These are phyloP conservation scores for Zygosaccharomyces sapae DNA, from an alignment of 1,139 yeast genomes.

Conservation along the genomic window DNA sequence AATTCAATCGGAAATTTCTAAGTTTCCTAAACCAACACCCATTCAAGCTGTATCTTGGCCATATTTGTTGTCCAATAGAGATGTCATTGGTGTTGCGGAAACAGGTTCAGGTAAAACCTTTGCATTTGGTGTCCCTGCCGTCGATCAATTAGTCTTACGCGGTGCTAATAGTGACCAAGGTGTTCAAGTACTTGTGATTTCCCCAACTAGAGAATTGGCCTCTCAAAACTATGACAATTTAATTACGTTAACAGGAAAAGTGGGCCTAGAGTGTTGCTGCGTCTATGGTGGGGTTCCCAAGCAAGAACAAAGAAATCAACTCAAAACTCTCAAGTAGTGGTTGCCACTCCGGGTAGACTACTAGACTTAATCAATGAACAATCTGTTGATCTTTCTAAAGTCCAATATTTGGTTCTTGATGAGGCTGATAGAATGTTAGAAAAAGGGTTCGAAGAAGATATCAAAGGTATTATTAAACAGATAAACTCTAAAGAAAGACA, in stretches of 20 bases:
- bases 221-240: slow-evolving; percentile 88
- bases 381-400: slow-evolving; percentile 61
- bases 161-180: slow-evolving; percentile 42
- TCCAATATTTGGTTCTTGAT: slow-evolving; percentile 81
- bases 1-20: slow-evolving; percentile 54
- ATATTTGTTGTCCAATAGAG: slow-evolving; percentile 69
- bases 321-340: slow-evolving; percentile 70
- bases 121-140: slow-evolving; percentile 98
- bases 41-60: slow-evolving; percentile 99
- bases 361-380: slow-evolving; percentile 90
- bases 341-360: slow-evolving; percentile 97
- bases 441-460: slow-evolving; percentile 95
- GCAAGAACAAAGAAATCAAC: slow-evolving; percentile 74
- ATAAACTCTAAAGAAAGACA: slow-evolving; percentile 86
- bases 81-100: slow-evolving; percentile 96
- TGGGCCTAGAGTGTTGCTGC: slow-evolving; percentile 70
- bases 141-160: slow-evolving; percentile 51
- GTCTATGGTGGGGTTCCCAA: slow-evolving; percentile 97
- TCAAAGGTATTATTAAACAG: slow-evolving; percentile 80
- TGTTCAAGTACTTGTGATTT: slow-evolving; percentile 73
- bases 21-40: slow-evolving; percentile 89
- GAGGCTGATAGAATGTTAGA: slow-evolving; percentile 99
- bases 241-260: slow-evolving; percentile 57
- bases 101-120: slow-evolving; percentile 98
- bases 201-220: slow-evolving; percentile 97